Evolutionary conservation across 148 eudicot genomes (phyloP).

Genomic region (Dianthus caryophyllus): DNA sequence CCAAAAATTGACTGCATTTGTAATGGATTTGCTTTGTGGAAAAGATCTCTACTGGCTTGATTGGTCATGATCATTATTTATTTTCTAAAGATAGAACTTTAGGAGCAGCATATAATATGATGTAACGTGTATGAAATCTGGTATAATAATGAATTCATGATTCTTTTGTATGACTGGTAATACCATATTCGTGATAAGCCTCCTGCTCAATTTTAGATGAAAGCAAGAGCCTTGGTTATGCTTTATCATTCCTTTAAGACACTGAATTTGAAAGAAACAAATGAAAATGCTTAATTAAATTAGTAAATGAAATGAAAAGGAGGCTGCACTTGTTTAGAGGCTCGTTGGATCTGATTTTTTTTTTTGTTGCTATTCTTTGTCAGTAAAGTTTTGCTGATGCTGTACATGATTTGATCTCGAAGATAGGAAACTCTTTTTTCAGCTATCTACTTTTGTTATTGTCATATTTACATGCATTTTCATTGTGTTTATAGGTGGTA

Average conservation of each 20-base stretch:
- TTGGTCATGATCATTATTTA: not conserved
- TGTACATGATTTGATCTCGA: not conserved
- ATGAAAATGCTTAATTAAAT: not conserved
- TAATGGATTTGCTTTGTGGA: not conserved
- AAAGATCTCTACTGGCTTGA: not conserved
- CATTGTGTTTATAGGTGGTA: conserved; percentile 67
- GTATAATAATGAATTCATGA: not conserved
- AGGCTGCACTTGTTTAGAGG: not conserved
- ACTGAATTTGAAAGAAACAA: not conserved
- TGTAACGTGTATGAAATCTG: not conserved
- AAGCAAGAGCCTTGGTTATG: not conserved
- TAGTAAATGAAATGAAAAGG: not conserved
- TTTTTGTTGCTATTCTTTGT: not conserved
- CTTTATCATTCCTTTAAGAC: not conserved
- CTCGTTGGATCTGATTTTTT: not conserved
- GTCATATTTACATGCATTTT: not conserved
- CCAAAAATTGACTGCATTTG: not conserved
- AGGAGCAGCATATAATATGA: not conserved
- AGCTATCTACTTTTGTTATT: conserved; percentile 1
- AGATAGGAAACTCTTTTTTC: conserved; percentile 3
- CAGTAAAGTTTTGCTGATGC: not conserved
- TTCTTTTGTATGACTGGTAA: not conserved
- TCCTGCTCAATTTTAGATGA: not conserved
- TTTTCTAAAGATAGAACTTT: not conserved
- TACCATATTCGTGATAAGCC: not conserved